Evolutionary conservation across 257 asterid species (phyloP), one percentile per base, ranked within the genome.

Genomic region (Coffea eugenioides): DNA sequence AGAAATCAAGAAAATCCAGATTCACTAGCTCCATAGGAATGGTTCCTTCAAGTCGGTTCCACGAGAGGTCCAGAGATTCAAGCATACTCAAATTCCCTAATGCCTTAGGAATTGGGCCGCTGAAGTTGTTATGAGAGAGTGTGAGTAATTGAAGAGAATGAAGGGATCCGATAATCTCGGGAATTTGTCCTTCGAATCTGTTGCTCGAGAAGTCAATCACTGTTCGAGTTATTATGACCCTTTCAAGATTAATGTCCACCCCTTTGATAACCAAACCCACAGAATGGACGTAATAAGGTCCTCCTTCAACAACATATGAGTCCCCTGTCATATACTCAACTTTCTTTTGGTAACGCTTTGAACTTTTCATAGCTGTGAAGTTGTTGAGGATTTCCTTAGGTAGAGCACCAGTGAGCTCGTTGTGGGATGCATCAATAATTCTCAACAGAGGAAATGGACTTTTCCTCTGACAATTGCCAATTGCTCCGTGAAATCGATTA

Each of bases 21-120:
- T 36, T 69, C 15, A 75, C 27, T 6, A 88, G 77, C 8, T 84
- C 65, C 57, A 3, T 3, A 0, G 89, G 89, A 54, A 88, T 85
- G 27, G 41, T 39, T 39, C 41, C 41, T 39, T 39, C 41, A 39
- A 39, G 41, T 3, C 3, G 41, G 41, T 39, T 85, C 14, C 77
- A 82, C 15, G 85, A 76, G 0, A 88, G 69, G 77, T 87, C 87
- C 43, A 88, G 25, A n/a, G 80, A 65, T 82, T 85, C 89, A 12
- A 88, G 75, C n/a, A 8, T 39, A 11, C 27, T 41, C 46, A 80
- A 27, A 31, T 80, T 69, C 69, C 73, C 87, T 0, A 88, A 8
- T 4, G 71, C 45, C 25, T 69, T 1, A 8, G 89, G 88, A 25
- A 87, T 84, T n/a, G 69, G 78, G 7, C 87, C 88, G 2, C 34